Evolutionary conservation across 1,139 yeast genomes (phyloP), one percentile per base, ranked within the genome.

Genomic region (Pneumocystis sp.): DNA sequence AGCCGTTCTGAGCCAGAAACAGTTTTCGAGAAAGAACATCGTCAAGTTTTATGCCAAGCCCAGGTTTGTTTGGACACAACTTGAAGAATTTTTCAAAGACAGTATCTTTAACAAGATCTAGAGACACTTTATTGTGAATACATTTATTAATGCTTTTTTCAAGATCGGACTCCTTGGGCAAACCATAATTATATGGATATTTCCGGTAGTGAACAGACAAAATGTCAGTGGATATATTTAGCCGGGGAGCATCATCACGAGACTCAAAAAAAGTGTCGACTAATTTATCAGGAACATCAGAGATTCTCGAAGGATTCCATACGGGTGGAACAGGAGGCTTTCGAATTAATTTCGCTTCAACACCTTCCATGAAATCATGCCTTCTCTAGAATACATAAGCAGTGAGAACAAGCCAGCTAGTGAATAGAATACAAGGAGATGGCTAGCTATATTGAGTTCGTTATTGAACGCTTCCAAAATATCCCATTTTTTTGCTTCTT

Each of bases 391-490:
- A 74, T 88, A 25, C 15, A 50, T 50, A 12, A 50, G 19, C 19
- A 44, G 25, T 25, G 25, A 25, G 6, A 50, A 50, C n/a, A 15
- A 25, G 25, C 3, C 1, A 50, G 21, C 8, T 12, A 50, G 25
- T 50, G 4, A 21, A 15, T 40, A 15, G 17, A 50, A 50, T 50
- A 50, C 57, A 8, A 50, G 12, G 25, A 50, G n/a, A 50, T 50
- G 85, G 66, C 89, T 83, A 57, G 97, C 96, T 40, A 93, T 78
- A 67, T 81, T 79, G 76, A 89, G 80, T 75, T 93, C 98, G 70
- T 83, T 82, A 71, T 82, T 83, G 68, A 93, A 78, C 64, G 93
- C 89, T 63, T 83, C 78, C 67, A 82, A 81, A 71, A 90, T 83
- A 67, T 86, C 80, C 69, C 84, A 80, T 62, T 78, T 73, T 39